Evolutionary conservation across 345 rosid species (phyloP), one percentile per base, ranked within the genome.

Genomic region (Hevea brasiliensis): DNA sequence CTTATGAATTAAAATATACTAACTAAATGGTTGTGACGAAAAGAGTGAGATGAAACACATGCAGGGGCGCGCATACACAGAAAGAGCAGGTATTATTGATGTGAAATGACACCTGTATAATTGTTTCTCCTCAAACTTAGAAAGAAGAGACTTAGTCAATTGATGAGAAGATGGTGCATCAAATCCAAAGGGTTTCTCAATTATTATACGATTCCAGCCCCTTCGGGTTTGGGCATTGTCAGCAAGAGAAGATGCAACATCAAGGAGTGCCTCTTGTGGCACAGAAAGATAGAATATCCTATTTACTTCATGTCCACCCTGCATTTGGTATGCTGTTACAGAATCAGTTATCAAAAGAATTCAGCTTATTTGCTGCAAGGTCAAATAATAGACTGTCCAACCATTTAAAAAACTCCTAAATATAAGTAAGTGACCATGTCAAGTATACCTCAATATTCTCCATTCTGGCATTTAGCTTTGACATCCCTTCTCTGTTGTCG

Each of bases 161-260:
- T 5, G 80, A 65, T 71, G 77, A 70, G 95, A 90, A 35, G 93
- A 88, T 10, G 40, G 62, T 63, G 83, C 85, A 72, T 86, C 82
- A 70, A 90, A 88, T 21, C 93, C 95, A 75, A 92, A 92, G 71
- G 95, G 95, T 80, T 88, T 92, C 82, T 89, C 97, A 67, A 88
- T 74, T 76, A 89, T 87, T 74, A 92, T 71, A 23, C 92, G 89
- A 77, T 89, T 89, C 92, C 97, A 89, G 48, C 92, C 92, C 75
- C 76, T 84, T 62, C 64, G 68, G 45, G 92, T 88, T 75, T 88
- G 92, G 54, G 93, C 89, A 45, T 78, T 74, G 48, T 80, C 83
- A 17, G 85, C 89, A 60, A 89, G 83, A 65, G 83, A 70, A 67
- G 80, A 81, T 59, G 90, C 88, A 67, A 89, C 97, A 72, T 92